Evolutionary conservation across 2,329 filamentous ascomycete species (phyloP), one percentile per base, ranked within the genome.

Genomic region (Colletotrichum lindemuthianum): DNA sequence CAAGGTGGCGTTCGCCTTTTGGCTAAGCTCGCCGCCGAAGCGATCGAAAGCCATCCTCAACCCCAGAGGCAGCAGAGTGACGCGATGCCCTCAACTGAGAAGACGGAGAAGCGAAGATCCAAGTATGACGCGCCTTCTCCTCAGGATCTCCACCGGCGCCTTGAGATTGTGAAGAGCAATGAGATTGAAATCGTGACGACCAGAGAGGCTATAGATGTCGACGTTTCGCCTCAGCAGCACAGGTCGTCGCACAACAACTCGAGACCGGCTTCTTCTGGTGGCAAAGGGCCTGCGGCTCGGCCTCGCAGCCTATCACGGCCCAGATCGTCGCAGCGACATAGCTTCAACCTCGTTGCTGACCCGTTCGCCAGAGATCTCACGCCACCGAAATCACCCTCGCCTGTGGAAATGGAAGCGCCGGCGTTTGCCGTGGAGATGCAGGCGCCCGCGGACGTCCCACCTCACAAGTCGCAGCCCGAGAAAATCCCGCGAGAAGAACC

Each of bases 111-210:
- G 37, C 53, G 54, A 32, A 34, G 2, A 24, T 63, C 61, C n/a
- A 65, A 65, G 13, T 50, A 48, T 2, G 58, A 57, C 11, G 51
- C 16, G 24, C 58, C 63, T 12, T 56, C 58, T 49, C 58, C 63
- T 10, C 41, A 52, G 8, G 63, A 65, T 39, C 37, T 65, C 24
- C 63, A 63, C 33, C 63, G 63, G 32, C 63, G 63, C 13, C 63
- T 65, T 16, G 58, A 65, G 40, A 63, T 65, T 10, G 13, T 65
- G 32, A 65, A 65, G 58, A 65, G 63, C 36, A 65, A 51, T n/a
- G 51, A 65, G 16, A 32, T 61, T 41, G 63, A 65, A 55, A 59
- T 53, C n/a, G 58, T 53, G 4, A 45, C 47, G 7, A 65, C 47
- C 4, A 52, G 36, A 36, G 61, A 65, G 13, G 8, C 58, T 15